A percentile compares a stretch with the other conserved stretches of the same genome.
These are phyloP conservation scores for Cinchona pubescens DNA, from an alignment of 257 asterid genomes.

Conservation along the genomic window DNA sequence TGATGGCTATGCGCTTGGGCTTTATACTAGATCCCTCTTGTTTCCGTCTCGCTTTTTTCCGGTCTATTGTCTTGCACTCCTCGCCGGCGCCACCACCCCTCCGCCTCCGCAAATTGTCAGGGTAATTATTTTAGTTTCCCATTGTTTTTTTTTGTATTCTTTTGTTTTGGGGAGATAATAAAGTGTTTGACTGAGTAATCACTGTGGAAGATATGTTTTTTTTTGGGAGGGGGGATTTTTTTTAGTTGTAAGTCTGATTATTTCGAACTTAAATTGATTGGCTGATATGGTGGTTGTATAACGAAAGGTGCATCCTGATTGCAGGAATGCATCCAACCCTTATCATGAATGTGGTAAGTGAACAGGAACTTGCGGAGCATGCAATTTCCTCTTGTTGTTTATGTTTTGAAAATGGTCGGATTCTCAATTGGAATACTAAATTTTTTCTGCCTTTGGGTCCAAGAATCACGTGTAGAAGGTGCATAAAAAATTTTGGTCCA, in stretches of 20 bases:
- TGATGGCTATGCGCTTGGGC: background rate
- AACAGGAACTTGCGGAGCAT: background rate
- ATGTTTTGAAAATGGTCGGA: background rate
- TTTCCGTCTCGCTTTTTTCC: background rate
- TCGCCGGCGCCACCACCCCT: background rate
- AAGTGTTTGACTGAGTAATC: background rate
- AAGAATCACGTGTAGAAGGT: no score
- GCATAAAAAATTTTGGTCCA: background rate
- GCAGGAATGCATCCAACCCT: constrained; percentile 63
- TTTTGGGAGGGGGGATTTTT: no score
- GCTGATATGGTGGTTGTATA: constrained; percentile 27
- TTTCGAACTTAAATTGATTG: background rate
- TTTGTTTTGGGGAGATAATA: background rate
- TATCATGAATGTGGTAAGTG: constrained; percentile 64
- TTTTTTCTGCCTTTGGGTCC: background rate
- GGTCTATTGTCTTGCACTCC: background rate
- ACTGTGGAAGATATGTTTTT: background rate
- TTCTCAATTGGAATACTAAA: background rate
- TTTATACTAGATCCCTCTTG: background rate
- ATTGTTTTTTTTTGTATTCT: no score
- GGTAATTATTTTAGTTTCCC: background rate
- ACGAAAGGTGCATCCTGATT: constrained; percentile 62
- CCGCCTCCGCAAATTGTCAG: background rate
- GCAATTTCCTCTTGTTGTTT: background rate
- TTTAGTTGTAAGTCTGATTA: no score